Percentiles rank a stretch among this genome's conserved stretches.
These are phyloP conservation scores for Aspergillus glaucus DNA, from an alignment of 2,329 filamentous ascomycete genomes.

Conservation along the genomic window DNA sequence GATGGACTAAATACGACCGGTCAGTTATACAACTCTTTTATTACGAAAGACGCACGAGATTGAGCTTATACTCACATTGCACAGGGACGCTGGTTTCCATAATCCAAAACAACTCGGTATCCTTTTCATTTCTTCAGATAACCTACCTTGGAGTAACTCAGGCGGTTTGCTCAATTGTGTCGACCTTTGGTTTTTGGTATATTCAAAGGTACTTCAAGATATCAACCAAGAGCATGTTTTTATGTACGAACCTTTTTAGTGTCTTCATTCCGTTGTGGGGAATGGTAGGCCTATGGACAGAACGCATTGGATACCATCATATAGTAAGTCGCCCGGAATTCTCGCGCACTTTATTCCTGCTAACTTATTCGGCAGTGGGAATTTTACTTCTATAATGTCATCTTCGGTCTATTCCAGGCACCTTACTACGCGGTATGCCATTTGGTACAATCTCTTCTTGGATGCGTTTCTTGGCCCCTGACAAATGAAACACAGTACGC, in stretches of 20 bases:
- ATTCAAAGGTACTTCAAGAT: conserved; percentile 38
- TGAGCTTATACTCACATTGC: neutral
- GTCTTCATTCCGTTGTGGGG: conserved; percentile 39
- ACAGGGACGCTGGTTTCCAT: conserved; percentile 32
- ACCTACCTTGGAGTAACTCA: conserved; percentile 39
- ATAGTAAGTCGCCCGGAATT: conserved; percentile 12
- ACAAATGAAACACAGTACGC: conserved; percentile 24
- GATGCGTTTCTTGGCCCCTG: neutral
- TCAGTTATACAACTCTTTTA: conserved; percentile 3
- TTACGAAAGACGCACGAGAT: neutral
- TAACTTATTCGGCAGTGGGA: conserved; percentile 26
- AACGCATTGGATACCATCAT: conserved; percentile 35
- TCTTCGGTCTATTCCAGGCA: conserved; percentile 39
- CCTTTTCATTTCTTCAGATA: conserved; percentile 37
- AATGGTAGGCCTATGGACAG: conserved; percentile 37
- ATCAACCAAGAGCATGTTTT: conserved; percentile 38
- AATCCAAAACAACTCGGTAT: conserved; percentile 36
- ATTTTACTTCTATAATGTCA: conserved; percentile 40
- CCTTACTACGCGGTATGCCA: conserved; percentile 36
- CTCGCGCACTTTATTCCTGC: neutral
- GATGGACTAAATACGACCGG: conserved; percentile 39
- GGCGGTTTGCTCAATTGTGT: conserved; percentile 32
- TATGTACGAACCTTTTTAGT: conserved; percentile 37
- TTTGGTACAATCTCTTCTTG: neutral
- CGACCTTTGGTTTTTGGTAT: conserved; percentile 40